These are phyloP conservation scores for Sarocladiaceae sp. DNA, from an alignment of 2,329 filamentous ascomycete species.

Conservation along the genomic window DNA sequence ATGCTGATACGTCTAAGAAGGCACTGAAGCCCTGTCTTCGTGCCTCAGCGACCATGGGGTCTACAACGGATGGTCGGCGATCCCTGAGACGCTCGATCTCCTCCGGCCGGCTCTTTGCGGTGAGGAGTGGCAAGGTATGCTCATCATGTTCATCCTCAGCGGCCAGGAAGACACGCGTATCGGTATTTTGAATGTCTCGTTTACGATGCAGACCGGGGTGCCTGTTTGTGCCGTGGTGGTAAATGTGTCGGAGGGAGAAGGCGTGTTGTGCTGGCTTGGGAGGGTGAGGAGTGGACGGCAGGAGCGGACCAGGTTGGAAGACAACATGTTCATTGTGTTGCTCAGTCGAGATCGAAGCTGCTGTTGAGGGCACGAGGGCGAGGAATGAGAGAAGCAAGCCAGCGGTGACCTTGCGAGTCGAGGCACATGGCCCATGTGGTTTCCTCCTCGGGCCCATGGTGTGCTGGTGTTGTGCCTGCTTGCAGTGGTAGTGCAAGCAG, in stretches of 20 bases:
- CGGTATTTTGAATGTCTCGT: constrained; percentile 59
- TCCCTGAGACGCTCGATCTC: constrained; percentile 78
- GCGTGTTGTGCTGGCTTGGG: constrained; percentile 47
- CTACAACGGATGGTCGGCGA: constrained; percentile 67
- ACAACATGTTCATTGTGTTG: constrained; percentile 36
- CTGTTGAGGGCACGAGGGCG: constrained; percentile 44
- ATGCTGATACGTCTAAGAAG: constrained; percentile 65
- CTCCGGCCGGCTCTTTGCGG: constrained; percentile 56
- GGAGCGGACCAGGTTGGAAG: constrained; percentile 31
- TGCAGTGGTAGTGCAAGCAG: neutral
- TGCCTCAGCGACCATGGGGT: constrained; percentile 69
- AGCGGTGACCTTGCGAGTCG: constrained; percentile 57
- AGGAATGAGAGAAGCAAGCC: constrained; percentile 61
- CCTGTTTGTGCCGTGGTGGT: constrained; percentile 79
- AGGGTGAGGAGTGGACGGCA: constrained; percentile 35
- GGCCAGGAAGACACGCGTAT: constrained; percentile 50
- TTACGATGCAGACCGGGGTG: constrained; percentile 73
- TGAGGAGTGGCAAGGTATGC: constrained; percentile 46
- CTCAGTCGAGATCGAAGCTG: constrained; percentile 26
- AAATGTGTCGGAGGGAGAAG: constrained; percentile 78
- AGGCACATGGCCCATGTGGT: constrained; percentile 35
- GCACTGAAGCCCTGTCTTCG: constrained; percentile 62
- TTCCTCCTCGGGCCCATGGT: neutral
- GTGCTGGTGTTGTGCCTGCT: constrained; percentile 1
- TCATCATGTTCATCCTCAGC: constrained; percentile 51